Percentiles rank a stretch among this genome's conserved stretches.
Conservation (phyloP, 2,329 filamentous ascomycete genomes). For the Colletotrichum sp. region DNA sequence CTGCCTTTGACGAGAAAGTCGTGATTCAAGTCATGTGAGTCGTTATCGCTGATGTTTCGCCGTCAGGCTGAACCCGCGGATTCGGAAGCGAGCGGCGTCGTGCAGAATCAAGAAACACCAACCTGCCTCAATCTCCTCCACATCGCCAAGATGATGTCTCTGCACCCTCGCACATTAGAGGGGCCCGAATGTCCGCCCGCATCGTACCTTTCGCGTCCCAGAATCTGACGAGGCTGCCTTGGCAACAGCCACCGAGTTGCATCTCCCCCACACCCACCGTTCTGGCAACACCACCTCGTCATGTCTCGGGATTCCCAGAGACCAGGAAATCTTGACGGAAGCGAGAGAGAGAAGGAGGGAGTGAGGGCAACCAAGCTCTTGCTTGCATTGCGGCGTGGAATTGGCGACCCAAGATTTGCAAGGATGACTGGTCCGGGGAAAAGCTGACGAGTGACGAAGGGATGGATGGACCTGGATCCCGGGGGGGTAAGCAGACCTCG, state of each 20-base stretch:
- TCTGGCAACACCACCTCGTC: not conserved
- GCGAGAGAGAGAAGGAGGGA: not conserved
- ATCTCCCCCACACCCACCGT: not conserved
- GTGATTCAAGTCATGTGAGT: not conserved
- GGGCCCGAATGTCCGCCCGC: not conserved
- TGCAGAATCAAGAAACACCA: not conserved
- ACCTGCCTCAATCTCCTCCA: not conserved
- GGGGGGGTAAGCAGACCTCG: not conserved
- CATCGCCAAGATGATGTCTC: not conserved
- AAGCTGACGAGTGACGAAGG: not conserved
- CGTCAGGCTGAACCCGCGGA: not conserved
- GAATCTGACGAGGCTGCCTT: not conserved
- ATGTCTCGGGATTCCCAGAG: not conserved
- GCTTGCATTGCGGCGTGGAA: not conserved
- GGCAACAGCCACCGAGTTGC: not conserved
- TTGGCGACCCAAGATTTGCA: not conserved
- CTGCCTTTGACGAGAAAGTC: not conserved
- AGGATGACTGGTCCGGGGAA: not conserved
- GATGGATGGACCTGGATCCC: not conserved
- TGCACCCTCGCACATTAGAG: not conserved
- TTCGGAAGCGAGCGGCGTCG: not conserved
- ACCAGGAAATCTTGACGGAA: not conserved
- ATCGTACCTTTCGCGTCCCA: not conserved
- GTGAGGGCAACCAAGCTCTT: not conserved
- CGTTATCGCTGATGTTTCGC: not conserved